Percentiles rank a stretch among this genome's conserved stretches.
These are phyloP conservation scores for Penicillium psychrofluorescens DNA, from an alignment of 495 filamentous ascomycete species.

Conservation along the genomic window DNA sequence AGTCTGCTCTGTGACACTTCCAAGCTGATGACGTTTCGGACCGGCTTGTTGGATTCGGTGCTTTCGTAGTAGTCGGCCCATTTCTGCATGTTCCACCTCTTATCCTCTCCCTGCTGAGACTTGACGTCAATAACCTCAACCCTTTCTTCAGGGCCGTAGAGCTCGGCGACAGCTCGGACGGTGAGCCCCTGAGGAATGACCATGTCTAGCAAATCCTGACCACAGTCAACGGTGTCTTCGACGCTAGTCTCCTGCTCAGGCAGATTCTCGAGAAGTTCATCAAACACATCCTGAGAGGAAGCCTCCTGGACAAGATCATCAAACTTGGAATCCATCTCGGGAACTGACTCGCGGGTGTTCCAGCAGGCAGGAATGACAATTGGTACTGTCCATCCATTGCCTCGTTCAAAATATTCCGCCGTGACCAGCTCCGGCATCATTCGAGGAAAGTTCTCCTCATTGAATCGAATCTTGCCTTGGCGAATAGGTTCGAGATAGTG, in stretches of 20 bases:
- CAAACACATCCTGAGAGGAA: slow-evolving; percentile 39
- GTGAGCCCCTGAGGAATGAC: slow-evolving; percentile 64
- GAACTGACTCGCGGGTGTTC: slow-evolving; percentile 48
- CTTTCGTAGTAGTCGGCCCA: slow-evolving; percentile 75
- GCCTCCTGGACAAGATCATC: slow-evolving; percentile 30
- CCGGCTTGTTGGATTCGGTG: slow-evolving; percentile 47
- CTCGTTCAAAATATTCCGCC: slow-evolving; percentile 59
- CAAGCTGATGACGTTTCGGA: slow-evolving; percentile 71
- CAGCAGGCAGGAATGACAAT: slow-evolving; percentile 61
- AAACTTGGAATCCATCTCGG: slow-evolving; percentile 15
- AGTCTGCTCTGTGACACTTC: slow-evolving; percentile 65
- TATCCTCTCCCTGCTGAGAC: slow-evolving; percentile 61
- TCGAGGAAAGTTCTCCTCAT: slow-evolving; percentile 57
- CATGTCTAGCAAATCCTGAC: slow-evolving; percentile 67
- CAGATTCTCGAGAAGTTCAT: slow-evolving; percentile 35
- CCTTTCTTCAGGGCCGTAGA: slow-evolving; percentile 58
- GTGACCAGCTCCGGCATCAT: slow-evolving; percentile 63
- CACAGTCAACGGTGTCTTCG: slow-evolving; percentile 46
- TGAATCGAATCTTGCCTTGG: slow-evolving; percentile 56
- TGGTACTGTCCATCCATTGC: slow-evolving; percentile 61
- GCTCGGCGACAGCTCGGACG: slow-evolving; percentile 56
- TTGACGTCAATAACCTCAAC: slow-evolving; percentile 75
- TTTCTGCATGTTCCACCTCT: slow-evolving; percentile 63
- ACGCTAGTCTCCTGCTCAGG: slow-evolving; percentile 29
- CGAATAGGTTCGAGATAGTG: slow-evolving; percentile 69